A percentile compares a stretch with the other conserved stretches of the same genome.
Evolutionary conservation across 257 asterid species (phyloP).

Genomic region (Solanum piurae): DNA sequence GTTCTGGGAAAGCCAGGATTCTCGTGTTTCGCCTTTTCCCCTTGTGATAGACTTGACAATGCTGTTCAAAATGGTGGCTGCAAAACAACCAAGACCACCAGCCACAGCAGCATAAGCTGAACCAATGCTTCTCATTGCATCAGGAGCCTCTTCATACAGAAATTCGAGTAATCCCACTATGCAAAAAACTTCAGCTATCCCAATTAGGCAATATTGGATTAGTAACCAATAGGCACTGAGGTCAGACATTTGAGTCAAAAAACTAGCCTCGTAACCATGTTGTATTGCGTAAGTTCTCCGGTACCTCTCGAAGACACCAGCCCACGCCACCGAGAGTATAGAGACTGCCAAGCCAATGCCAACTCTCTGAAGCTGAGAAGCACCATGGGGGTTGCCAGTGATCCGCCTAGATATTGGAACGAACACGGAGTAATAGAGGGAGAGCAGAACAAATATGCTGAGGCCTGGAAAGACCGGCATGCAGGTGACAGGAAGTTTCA

Average conservation of each 20-base stretch:
- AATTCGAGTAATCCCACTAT: slow-evolving; percentile 88
- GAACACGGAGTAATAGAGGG: slow-evolving; percentile 73
- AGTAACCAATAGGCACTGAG: slow-evolving; percentile 90
- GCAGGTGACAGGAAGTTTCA: slow-evolving; percentile 93
- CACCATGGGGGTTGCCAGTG: slow-evolving; percentile 97
- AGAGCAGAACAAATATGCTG: slow-evolving; percentile 80
- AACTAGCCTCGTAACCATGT: slow-evolving; percentile 64
- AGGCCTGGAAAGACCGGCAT: slow-evolving; percentile 98
- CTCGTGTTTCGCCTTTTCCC: slow-evolving; percentile 41
- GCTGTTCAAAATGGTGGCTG: slow-evolving; percentile 69
- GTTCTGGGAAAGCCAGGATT: slow-evolving; percentile 91
- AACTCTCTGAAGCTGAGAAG: slow-evolving; percentile 91
- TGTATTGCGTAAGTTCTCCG: slow-evolving; percentile 71
- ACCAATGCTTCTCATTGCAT: slow-evolving; percentile 96
- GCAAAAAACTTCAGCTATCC: slow-evolving; percentile 92
- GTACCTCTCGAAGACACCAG: slow-evolving; percentile 73
- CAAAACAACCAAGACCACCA: slow-evolving; percentile 97
- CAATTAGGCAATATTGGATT: slow-evolving; percentile 90
- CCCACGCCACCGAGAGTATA: slow-evolving; percentile 70
- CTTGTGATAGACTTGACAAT: slow-evolving; percentile 62
- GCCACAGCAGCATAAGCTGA: slow-evolving; percentile 98
- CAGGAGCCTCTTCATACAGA: slow-evolving; percentile 94
- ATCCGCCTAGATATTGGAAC: slow-evolving; percentile 76
- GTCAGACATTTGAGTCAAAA: slow-evolving; percentile 68
- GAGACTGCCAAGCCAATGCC: slow-evolving; percentile 96